Percentiles rank a stretch among this genome's conserved stretches.
These are phyloP conservation scores for Leccinum griseonigrum DNA, from an alignment of 1,284 basidiomycete genomes.

Conservation along the genomic window DNA sequence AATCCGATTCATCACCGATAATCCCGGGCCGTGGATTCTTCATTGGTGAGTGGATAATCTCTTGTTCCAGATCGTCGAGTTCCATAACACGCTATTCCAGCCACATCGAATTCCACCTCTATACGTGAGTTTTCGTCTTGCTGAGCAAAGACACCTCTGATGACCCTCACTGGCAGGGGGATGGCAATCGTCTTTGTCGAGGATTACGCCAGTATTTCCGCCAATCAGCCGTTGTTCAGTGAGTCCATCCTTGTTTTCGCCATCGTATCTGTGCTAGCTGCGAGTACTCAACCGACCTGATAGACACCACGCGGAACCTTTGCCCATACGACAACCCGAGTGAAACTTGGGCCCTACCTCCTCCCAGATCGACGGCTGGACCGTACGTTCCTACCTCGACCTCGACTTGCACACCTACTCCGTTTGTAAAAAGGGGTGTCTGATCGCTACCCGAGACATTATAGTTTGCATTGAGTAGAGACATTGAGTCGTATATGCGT, in stretches of 20 bases:
- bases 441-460: not conserved
- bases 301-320: conserved; percentile 8
- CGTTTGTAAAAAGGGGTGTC: not conserved
- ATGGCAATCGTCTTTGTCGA: conserved; percentile 18
- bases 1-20: conserved; percentile 15
- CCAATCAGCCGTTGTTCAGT: not conserved
- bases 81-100: conserved; percentile 5
- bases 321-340: conserved; percentile 13
- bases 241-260: not conserved
- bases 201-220: conserved; percentile 9
- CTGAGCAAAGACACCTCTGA: not conserved
- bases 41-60: conserved; percentile 16
- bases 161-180: conserved; percentile 2
- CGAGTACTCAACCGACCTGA: not conserved
- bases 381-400: conserved; percentile 12
- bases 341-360: conserved; percentile 13
- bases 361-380: conserved; percentile 7
- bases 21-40: conserved; percentile 30
- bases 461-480: not conserved
- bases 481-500: not conserved
- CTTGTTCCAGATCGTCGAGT: not conserved
- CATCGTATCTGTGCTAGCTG: not conserved
- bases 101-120: conserved; percentile 31
- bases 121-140: conserved; percentile 13
- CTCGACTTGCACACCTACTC: conserved; percentile 5